Base-by-base conservation (phyloP, 805 yeast genomes). In the Saturnispora mendoncae region DNA sequence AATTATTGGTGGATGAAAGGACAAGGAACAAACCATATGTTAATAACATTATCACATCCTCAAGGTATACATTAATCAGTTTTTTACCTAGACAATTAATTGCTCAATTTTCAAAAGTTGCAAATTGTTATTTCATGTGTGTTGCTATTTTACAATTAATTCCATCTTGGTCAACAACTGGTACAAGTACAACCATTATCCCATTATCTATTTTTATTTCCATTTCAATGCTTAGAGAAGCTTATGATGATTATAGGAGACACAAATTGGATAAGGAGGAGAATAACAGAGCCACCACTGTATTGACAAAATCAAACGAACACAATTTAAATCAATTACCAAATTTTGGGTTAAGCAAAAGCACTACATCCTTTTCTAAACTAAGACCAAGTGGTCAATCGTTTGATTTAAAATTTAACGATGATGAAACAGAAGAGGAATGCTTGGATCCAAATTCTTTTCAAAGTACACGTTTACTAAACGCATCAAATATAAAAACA, bases 101-200 rank as follows among this genome's bases (percentile, higher is more conserved):
- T 47, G 95, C 92, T 3, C 98, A 92, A 60, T 90, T 92, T 55
- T 85, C 95, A 19, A 90, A 86, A 56, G 54, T 92, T 34, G 98
- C 98, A 23, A 92, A 92, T 57, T 69, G 88, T 46, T 90, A 92
- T 60, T 92, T 92, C 62, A 64, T 92, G 72, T 69, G 78, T 3
- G 92, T 92, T 14, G 88, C 97, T 2, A 82, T 92, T 46, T 67
- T 92, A 67, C 98, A 92, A 58, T 80, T 90, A 88, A 80, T 92
- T 36, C 97, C 98, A 0, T 76, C 87, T 2, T 92, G 96, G 97
- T 85, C 96, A 1, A 86, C 98, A 5, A 92, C 98, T 0, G 98
- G 97, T 45, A 82, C 87, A 10, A 86, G 78, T 56, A 92, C 97
- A 3, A 92, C 98, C 2, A 90, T 92, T 51, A 71, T 88, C 31